Conservation (phyloP, 1,139 yeast genomes). For the Komagataea norvegica region DNA sequence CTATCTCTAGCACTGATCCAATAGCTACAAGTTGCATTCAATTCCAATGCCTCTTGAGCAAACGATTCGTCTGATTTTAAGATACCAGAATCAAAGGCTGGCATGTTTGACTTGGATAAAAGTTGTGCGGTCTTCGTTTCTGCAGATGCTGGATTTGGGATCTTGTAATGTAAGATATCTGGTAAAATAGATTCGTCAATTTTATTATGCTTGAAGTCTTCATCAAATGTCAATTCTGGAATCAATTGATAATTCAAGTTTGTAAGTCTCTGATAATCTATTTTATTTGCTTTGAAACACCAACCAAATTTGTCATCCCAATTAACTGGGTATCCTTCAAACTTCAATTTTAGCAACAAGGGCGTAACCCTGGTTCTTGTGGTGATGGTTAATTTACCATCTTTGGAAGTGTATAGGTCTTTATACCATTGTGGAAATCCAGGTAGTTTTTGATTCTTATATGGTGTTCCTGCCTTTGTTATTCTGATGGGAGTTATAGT, state of each 20-base stretch:
- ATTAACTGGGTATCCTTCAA: slow-evolving; percentile 80
- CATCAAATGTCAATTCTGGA: slow-evolving; percentile 22
- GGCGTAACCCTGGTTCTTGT: slow-evolving; percentile 77
- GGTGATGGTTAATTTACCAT: slow-evolving; percentile 49
- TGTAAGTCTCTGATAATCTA: slow-evolving; percentile 37
- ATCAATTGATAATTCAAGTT: slow-evolving; percentile 44
- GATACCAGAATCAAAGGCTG: slow-evolving; percentile 68
- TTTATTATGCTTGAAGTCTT: slow-evolving; percentile 17
- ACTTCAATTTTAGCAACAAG: slow-evolving; percentile 64
- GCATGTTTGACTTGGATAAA: slow-evolving; percentile 69
- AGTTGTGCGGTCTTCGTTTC: slow-evolving; percentile 69
- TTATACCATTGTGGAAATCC: slow-evolving; percentile 96
- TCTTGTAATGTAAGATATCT: slow-evolving; percentile 42
- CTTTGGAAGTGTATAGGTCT: slow-evolving; percentile 52
- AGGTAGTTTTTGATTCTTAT: slow-evolving; percentile 75
- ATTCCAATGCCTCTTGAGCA: slow-evolving; percentile 72
- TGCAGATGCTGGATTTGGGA: slow-evolving; percentile 93
- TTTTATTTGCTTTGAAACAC: slow-evolving; percentile 64
- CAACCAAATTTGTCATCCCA: slow-evolving; percentile 85
- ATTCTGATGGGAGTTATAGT: slow-evolving; percentile 52
- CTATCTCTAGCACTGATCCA: slow-evolving; percentile 92
- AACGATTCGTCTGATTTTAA: slow-evolving; percentile 66
- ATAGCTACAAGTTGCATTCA: slow-evolving; percentile 79
- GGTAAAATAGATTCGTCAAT: slow-evolving; percentile 14
- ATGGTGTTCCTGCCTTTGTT: slow-evolving; percentile 70